Base-by-base conservation (phyloP, 2,329 filamentous ascomycete genomes). In the Ophiosphaerella herpotricha region DNA sequence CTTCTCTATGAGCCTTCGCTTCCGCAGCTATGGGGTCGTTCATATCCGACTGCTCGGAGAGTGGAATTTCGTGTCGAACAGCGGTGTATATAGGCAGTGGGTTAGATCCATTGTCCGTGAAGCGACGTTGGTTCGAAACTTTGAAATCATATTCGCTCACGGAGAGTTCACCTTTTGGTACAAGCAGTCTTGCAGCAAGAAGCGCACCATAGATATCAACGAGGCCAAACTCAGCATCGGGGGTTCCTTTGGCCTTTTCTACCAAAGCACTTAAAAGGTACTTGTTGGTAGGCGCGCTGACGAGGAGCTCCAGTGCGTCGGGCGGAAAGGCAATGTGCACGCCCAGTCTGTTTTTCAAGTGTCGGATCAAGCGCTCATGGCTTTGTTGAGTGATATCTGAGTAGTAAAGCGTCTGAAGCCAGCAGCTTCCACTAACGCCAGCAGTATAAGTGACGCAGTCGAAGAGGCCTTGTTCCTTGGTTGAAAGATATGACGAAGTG, bases 1-100 rank as follows among this genome's bases (percentile, higher is more conserved):
- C 82, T 65, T 95, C 88, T 52, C 81, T 75, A 46, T 74, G 75
- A 4, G 81, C 78, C 50, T 79, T 76, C 33, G 73, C 77, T 52
- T 79, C 76, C 2, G 63, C 53, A 64, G 70, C 53, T 71, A 65
- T 64, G 46, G 56, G 63, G 43, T 64, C 71, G 43, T 54, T 73
- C 53, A 51, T 73, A 54, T 52, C 64, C 1, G 74, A 66, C 37
- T 76, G 74, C 38, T 81, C 80, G 7, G 85, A 72, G 7, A 86
- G 77, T 0, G 93, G 94, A 21, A 99, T 97, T 71, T 99, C 94
- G 66, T 99, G 94, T 7, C 94, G 85, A 1, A 99, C 93, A 0
- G 91, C 91, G 0, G 93, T 96, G 66, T 99, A 99, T 42, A 99
- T 97, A 0, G 94, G 94, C 60, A 99, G 77, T 0, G 94, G 94